Evolutionary conservation across 768 basidiomycete genomes (phyloP).

Genomic region (Russula emetica): DNA sequence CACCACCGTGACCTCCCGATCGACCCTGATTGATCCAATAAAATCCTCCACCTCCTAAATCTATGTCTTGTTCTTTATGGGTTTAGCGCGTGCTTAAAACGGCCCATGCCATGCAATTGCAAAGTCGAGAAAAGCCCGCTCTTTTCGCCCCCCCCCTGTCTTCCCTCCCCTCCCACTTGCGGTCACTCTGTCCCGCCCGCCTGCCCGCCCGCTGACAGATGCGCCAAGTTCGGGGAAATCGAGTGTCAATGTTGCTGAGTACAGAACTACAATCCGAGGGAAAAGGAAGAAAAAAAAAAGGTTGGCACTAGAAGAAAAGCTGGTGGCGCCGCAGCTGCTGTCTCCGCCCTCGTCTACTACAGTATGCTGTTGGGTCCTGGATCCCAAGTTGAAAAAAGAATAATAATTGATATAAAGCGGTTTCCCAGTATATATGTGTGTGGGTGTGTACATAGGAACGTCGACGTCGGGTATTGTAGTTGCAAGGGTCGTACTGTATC

Average conservation of each 20-base stretch:
- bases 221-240: neutral
- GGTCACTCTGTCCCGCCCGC: too few relatives aligned
- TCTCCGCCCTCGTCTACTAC: neutral
- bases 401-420: neutral
- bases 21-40: neutral
- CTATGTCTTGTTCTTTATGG: neutral
- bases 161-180: too few relatives aligned
- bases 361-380: neutral
- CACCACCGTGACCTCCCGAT: neutral
- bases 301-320: neutral
- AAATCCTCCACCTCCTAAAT: neutral
- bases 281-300: neutral
- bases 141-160: neutral
- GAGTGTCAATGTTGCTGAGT: neutral
- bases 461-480: neutral
- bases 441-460: neutral
- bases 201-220: rapidly evolving
- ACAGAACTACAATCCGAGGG: neutral
- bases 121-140: neutral
- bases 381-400: neutral
- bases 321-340: slow-evolving; percentile 13
- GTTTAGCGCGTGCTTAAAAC: neutral
- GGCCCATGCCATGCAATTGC: neutral
- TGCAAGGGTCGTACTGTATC: neutral
- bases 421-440: neutral